These are phyloP conservation scores for Boehmeria nivea DNA, from an alignment of 306 rosid species.

Conservation along the genomic window DNA sequence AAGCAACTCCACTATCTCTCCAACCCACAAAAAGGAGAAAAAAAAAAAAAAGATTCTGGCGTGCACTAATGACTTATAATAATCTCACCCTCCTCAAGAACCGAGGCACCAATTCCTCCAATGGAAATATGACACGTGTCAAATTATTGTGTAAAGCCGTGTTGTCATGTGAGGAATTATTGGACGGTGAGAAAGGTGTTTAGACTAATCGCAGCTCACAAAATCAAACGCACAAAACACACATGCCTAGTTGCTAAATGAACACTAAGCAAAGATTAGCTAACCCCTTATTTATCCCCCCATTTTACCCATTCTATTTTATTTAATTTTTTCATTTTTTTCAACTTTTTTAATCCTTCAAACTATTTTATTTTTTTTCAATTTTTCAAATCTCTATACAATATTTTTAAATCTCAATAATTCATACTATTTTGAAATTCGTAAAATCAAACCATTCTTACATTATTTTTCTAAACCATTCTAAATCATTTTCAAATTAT, in stretches of 20 bases:
- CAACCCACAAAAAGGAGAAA: conserved; percentile 2
- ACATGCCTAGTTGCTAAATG: neutral
- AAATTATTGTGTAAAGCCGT: conserved; percentile 39
- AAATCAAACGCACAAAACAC: neutral
- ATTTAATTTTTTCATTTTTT: no score
- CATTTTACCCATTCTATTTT: no score
- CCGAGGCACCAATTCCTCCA: conserved; percentile 33
- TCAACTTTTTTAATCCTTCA: no score
- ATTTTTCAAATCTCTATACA: no score
- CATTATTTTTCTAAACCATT: no score
- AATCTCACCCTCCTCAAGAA: conserved; percentile 34
- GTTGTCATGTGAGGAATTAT: conserved; percentile 62
- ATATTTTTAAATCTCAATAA: no score
- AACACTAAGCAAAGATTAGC: neutral
- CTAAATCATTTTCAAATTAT: no score
- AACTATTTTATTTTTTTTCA: no score
- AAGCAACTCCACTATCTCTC: conserved; percentile 48
- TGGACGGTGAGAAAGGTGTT: conserved; percentile 56
- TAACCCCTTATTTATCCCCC: no score
- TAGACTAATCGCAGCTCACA: conserved; percentile 22
- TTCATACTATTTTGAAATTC: no score
- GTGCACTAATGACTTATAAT: conserved; percentile 47
- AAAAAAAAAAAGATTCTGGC: conserved; percentile 53
- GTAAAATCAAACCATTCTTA: no score
- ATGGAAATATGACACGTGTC: conserved; percentile 40